Conservation (phyloP, 2,329 filamentous ascomycete genomes). For the Drechslerella stenobrocha region DNA sequence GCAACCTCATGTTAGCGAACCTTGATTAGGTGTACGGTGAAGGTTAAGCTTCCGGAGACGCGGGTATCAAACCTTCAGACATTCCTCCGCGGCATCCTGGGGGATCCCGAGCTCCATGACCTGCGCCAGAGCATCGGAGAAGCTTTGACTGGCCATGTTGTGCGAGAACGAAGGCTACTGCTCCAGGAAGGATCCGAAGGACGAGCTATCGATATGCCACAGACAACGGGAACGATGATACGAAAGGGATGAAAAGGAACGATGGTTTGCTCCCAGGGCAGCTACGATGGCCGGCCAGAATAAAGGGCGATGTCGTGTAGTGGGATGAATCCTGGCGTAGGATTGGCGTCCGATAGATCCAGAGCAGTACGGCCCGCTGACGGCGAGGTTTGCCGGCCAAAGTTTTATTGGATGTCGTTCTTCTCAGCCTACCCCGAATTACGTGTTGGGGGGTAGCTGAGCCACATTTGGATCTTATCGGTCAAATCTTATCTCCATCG, state of each 20-base stretch:
- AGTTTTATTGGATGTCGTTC: slow-evolving; percentile 9
- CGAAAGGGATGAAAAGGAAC: not conserved
- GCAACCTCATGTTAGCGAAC: slow-evolving; percentile 35
- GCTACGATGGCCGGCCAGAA: no score
- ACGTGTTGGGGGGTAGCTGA: slow-evolving; percentile 32
- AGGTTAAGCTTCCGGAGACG: slow-evolving; percentile 12
- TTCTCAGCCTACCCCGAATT: slow-evolving; percentile 15
- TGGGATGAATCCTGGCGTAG: not conserved
- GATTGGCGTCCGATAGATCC: not conserved
- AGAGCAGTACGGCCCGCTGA: not conserved
- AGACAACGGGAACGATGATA: not conserved
- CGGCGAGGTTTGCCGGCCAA: not conserved
- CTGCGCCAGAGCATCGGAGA: slow-evolving; percentile 41
- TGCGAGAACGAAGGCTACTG: not conserved
- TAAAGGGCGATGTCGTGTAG: no score
- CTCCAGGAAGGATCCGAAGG: not conserved
- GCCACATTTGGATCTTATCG: slow-evolving; percentile 6
- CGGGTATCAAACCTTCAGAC: slow-evolving; percentile 49
- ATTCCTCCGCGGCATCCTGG: slow-evolving; percentile 50
- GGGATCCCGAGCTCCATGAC: slow-evolving; percentile 47
- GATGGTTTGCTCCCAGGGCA: not conserved
- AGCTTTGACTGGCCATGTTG: slow-evolving; percentile 23
- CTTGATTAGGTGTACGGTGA: not conserved
- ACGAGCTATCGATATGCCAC: not conserved
- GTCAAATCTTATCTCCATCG: not conserved